These are phyloP conservation scores for Lojkania enalia DNA, from an alignment of 2,329 filamentous ascomycete genomes.

Conservation along the genomic window DNA sequence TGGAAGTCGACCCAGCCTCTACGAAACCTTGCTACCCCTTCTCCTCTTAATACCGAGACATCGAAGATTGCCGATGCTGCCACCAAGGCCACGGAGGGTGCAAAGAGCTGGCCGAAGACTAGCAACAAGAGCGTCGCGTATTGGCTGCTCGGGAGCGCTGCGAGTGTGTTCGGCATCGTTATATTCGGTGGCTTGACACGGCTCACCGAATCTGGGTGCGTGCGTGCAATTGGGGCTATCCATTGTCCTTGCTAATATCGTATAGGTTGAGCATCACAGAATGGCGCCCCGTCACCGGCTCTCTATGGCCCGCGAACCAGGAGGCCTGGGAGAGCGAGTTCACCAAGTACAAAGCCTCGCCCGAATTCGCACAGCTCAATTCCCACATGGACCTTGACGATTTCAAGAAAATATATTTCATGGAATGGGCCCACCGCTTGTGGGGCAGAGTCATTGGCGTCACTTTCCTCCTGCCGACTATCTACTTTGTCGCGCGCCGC, in stretches of 20 bases:
- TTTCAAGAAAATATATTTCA: slow-evolving; percentile 99
- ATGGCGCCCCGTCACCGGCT: slow-evolving; percentile 96
- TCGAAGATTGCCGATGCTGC: slow-evolving; percentile 9
- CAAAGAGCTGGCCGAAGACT: slow-evolving; percentile 58
- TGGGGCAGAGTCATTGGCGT: slow-evolving; percentile 93
- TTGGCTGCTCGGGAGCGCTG: slow-evolving; percentile 90
- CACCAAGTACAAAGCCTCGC: slow-evolving; percentile 85
- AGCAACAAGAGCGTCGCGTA: slow-evolving; percentile 80
- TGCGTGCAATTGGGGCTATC: background rate
- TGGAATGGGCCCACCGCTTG: slow-evolving; percentile 96
- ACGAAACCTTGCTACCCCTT: slow-evolving; percentile 26
- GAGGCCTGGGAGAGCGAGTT: slow-evolving; percentile 93
- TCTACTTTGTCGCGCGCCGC: slow-evolving; percentile 83
- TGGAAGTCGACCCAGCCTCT: slow-evolving; percentile 41
- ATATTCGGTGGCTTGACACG: slow-evolving; percentile 92
- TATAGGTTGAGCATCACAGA: slow-evolving; percentile 91
- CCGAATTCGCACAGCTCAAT: slow-evolving; percentile 91
- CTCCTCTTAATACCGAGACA: slow-evolving; percentile 8
- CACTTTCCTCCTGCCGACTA: slow-evolving; percentile 82
- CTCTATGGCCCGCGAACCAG: slow-evolving; percentile 75
- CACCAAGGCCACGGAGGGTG: slow-evolving; percentile 11
- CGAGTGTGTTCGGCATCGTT: slow-evolving; percentile 94
- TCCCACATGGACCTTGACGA: slow-evolving; percentile 89
- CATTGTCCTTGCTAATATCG: slow-evolving; percentile 18
- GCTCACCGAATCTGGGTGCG: slow-evolving; percentile 92